These are phyloP conservation scores for Nicotiana tabacum DNA, from an alignment of 257 asterid genomes.

Conservation along the genomic window DNA sequence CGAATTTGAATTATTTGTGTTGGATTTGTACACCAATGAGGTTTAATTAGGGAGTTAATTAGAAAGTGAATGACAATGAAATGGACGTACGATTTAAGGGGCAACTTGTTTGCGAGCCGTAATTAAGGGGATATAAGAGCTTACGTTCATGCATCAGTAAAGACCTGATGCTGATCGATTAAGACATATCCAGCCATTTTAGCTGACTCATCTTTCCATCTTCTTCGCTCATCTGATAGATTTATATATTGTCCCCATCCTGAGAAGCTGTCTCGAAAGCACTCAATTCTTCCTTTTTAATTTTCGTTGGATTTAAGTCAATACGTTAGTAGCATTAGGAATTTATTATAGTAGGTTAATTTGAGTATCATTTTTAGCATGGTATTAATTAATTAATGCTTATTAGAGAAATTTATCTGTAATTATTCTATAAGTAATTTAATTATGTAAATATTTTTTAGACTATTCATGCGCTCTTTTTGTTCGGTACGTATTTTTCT, in stretches of 20 bases:
- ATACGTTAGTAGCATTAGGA: neutral
- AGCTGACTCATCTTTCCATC: neutral
- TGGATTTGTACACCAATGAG: neutral
- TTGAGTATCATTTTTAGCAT: no score
- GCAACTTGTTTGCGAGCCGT: neutral
- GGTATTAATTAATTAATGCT: no score
- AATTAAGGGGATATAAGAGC: neutral
- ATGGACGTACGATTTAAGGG: neutral
- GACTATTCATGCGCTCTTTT: no score
- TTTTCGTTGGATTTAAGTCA: neutral
- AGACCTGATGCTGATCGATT: neutral
- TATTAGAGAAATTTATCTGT: no score
- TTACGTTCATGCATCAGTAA: constrained; percentile 3
- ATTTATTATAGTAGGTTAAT: no score
- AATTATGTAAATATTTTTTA: no score
- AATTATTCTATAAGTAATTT: no score
- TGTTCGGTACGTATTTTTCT: neutral
- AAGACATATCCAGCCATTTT: neutral
- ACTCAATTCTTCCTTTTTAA: neutral
- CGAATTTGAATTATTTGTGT: neutral
- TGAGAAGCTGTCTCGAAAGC: neutral
- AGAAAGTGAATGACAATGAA: neutral
- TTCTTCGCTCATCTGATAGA: neutral
- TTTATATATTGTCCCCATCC: neutral
- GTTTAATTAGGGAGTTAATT: neutral